Evolutionary conservation across 495 filamentous ascomycete genomes (phyloP), one percentile per base, ranked within the genome.

Genomic region (Friedmanniomyces endolithicus): DNA sequence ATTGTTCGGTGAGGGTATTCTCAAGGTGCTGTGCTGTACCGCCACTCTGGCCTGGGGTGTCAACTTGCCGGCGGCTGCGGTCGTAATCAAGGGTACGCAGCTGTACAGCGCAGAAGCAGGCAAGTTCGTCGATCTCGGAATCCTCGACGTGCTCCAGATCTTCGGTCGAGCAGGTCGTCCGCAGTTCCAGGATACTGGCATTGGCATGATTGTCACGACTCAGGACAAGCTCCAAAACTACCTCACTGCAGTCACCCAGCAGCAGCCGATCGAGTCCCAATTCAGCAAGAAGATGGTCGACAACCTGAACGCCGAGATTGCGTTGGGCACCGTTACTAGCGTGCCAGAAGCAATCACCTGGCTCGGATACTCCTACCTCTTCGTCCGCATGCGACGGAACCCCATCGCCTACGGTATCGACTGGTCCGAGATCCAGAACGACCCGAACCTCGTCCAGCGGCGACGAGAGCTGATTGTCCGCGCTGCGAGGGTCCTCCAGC

Each of bases 11-110:
- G 81, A 92, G 61, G 92, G 92, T 2, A 78, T 94, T 11, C 79
- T 96, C 63, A 94, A 90, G 66, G 88, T 99, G 0, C 82, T 99
- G 8, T 97, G 92, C 73, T 97, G 94, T 81, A 99, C 92, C 14
- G 92, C 92, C 11, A 99, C 92, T 0, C 75, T 99, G 41, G 92
- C 92, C 11, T 99, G 92, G 92, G 92, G 92, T 80, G 90, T 99
- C 60, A 99, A 99, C 72, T 79, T 99, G 67, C 92, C 92, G 0
- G 92, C 92, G 9, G 90, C 94, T 12, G 94, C 92, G 2, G 92
- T 99, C 23, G 78, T 99, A 50, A 99, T 99, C 73, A 97, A 97
- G 68, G 92, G 92, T 17, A 97, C 92, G 6, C 89, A 96, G 66
- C 73, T 99, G 1, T 99, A 99, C 70, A 96, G 90, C 66, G 82